Evolutionary conservation across 163 green algal species (phyloP), one percentile per base, ranked within the genome.

Genomic region (Prototheca wickerhamii): DNA sequence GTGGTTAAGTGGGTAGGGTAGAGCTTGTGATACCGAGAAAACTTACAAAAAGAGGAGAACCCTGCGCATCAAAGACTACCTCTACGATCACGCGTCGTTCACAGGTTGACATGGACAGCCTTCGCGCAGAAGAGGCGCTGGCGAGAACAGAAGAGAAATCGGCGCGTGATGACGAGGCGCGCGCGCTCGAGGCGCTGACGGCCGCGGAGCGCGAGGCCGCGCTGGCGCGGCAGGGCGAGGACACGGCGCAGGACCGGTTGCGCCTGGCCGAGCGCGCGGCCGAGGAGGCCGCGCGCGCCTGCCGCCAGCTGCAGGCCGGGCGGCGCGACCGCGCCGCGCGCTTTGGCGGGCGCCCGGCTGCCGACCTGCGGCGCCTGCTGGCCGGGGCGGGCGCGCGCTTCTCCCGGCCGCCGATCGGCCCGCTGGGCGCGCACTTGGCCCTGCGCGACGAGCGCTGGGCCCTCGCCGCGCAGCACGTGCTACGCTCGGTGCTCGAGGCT

Each of bases 401-500:
- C 37, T 17, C 30, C 20, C 42, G 33, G 23, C 61, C 52, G 2
- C 68, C 69, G 10, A 50, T 79, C 5, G 68, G 74, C 18, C 76
- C 71, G 2, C 42, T 82, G 5, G 76, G 76, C 28, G 43, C 32
- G 18, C 51, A 52, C 20, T 65, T 82, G 28, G 50, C 37, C 4
- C 66, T 82, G 26, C 43, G 37, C 0, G 68, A 82, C 37, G 69
- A 71, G 4, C 37, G 33, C 4, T 82, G 72, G 72, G 68, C 59
- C 3, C 5, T 54, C 6, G 72, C 76, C 33, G 68, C 75, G 21
- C 68, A 82, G 37, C 56, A 44, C 3, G 60, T 26, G 6, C 29
- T 50, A 5, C 15, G 46, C 43, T n/a, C 20, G 23, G 17, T 50
- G 34, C 57, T 63, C 5, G 34, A 32, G 20, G 33, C 10, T 10